A percentile compares a stretch with the other conserved stretches of the same genome.
These are phyloP conservation scores for Sugiyamaella qingdaonensis DNA, from an alignment of 805 yeast genomes.

Conservation along the genomic window DNA sequence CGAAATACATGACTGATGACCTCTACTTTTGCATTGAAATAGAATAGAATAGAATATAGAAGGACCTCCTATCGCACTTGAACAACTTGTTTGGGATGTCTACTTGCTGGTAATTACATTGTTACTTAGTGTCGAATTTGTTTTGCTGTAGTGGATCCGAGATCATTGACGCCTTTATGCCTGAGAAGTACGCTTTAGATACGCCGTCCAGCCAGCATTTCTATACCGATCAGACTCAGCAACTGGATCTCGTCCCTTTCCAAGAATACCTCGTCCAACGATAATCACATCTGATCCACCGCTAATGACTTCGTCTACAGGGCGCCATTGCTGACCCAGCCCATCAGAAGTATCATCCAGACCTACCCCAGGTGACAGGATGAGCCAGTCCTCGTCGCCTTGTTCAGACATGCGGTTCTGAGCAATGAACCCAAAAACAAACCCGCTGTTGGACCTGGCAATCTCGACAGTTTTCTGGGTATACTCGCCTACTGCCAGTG, in stretches of 20 bases:
- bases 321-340: conserved; percentile 93
- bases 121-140: too few species aligned
- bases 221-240: conserved; percentile 85
- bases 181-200: conserved; percentile 30
- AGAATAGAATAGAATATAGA: background rate
- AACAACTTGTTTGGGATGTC: too few species aligned
- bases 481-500: conserved; percentile 89
- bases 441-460: conserved; percentile 79
- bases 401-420: conserved; percentile 74
- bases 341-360: conserved; percentile 94
- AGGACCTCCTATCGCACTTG: too few species aligned
- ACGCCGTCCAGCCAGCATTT: conserved; percentile 94
- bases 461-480: conserved; percentile 84
- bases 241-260: conserved; percentile 86
- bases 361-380: conserved; percentile 98
- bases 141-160: too few species aligned
- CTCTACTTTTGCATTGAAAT: background rate
- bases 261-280: conserved; percentile 97
- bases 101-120: too few species aligned
- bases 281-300: conserved; percentile 93
- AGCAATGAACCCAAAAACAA: conserved; percentile 96
- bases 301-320: conserved; percentile 76
- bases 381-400: conserved; percentile 90
- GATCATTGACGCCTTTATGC: too few species aligned
- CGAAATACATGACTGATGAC: background rate